Percentiles rank a stretch among this genome's conserved stretches.
These are phyloP conservation scores for Diaporthe destruens DNA, from an alignment of 2,329 filamentous ascomycete species.

Conservation along the genomic window DNA sequence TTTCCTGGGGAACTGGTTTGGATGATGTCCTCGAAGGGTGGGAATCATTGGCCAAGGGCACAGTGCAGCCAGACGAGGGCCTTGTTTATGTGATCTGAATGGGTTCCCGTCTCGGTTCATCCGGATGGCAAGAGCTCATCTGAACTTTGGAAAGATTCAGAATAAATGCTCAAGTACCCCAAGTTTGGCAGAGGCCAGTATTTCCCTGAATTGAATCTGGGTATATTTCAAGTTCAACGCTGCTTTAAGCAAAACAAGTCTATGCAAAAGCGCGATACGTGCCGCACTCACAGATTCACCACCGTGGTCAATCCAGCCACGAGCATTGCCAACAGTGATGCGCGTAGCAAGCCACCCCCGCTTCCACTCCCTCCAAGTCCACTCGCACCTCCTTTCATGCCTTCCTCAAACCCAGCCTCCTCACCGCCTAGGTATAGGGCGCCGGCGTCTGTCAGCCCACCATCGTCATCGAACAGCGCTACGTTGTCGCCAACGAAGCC, in stretches of 20 bases:
- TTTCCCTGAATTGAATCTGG: neutral
- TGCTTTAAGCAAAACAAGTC: neutral
- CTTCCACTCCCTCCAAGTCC: slow-evolving; percentile 8
- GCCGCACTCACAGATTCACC: slow-evolving; percentile 17
- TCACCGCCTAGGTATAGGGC: slow-evolving; percentile 56
- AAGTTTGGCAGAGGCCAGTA: neutral
- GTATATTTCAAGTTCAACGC: slow-evolving; percentile 18
- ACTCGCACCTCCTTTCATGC: slow-evolving; percentile 44
- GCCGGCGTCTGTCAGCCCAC: slow-evolving; percentile 55
- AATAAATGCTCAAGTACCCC: too few relatives aligned
- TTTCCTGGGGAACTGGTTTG: neutral
- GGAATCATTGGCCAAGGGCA: neutral
- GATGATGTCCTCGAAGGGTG: slow-evolving; percentile 26
- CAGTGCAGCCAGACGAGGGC: slow-evolving; percentile 8
- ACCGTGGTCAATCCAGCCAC: slow-evolving; percentile 1
- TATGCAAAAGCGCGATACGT: neutral
- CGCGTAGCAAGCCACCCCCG: slow-evolving; percentile 4
- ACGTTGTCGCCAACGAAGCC: slow-evolving; percentile 56
- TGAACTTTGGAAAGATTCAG: too few relatives aligned
- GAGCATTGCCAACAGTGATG: slow-evolving; percentile 15
- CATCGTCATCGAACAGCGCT: slow-evolving; percentile 53
- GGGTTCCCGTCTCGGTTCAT: too few relatives aligned
- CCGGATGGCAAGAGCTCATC: too few relatives aligned
- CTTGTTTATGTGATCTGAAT: slow-evolving; percentile 17
- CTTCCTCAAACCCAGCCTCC: slow-evolving; percentile 53